These are phyloP conservation scores for Pseudonectria buxi DNA, from an alignment of 2,329 filamentous ascomycete genomes.

Conservation along the genomic window DNA sequence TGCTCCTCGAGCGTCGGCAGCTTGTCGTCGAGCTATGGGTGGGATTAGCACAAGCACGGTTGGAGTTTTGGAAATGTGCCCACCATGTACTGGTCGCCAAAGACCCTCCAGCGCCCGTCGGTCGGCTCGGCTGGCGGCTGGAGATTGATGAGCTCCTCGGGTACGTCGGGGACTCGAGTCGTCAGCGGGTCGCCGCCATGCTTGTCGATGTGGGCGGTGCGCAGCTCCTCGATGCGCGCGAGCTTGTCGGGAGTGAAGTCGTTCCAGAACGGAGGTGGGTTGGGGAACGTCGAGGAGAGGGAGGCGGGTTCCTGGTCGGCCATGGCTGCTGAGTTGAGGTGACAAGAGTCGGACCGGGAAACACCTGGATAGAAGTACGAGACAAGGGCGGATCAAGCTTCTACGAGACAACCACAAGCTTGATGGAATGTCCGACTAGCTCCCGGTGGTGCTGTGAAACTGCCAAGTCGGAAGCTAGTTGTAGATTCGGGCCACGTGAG, in stretches of 20 bases:
- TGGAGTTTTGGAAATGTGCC: no score
- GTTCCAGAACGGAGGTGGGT: conserved; percentile 84
- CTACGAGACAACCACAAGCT: no score
- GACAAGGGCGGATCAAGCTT: not conserved
- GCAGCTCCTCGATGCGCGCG: conserved; percentile 43
- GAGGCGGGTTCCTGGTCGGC: conserved; percentile 44
- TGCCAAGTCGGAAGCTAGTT: no score
- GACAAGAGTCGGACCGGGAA: not conserved
- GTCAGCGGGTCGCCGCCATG: conserved; percentile 21
- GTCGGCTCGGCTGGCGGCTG: conserved; percentile 73
- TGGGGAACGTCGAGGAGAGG: conserved; percentile 66
- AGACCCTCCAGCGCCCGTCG: conserved; percentile 65
- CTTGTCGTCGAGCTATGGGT: conserved; percentile 48
- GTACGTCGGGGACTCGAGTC: conserved; percentile 43
- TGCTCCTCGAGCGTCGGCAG: conserved; percentile 63
- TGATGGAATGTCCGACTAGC: no score
- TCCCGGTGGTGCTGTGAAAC: no score
- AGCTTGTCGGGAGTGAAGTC: conserved; percentile 76
- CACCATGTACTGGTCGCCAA: conserved; percentile 60
- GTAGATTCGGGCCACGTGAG: no score
- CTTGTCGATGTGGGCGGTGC: conserved; percentile 30
- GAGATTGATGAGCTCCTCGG: conserved; percentile 66
- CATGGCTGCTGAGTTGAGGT: conserved; percentile 38
- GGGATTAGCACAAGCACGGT: not conserved
- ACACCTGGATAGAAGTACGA: conserved; percentile 9